phyloP scores from a whole-genome alignment of 1,284 basidiomycete genomes.

The Rhodotorula sp. region DNA sequence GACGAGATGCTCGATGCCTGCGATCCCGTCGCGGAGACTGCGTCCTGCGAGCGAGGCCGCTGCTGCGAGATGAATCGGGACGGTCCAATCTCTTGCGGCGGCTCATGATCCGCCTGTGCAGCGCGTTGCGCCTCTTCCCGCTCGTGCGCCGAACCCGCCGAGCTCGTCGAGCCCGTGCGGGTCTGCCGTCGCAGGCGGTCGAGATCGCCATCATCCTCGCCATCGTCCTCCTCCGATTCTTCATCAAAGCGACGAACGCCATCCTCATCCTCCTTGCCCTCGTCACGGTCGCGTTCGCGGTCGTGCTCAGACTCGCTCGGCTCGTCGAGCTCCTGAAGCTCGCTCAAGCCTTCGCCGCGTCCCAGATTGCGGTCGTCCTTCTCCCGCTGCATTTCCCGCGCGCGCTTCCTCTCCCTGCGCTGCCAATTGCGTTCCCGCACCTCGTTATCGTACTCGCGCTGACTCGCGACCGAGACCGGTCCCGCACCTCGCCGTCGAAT shows the following conservation, averaged over 20 bases:
- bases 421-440: conserved; percentile 2
- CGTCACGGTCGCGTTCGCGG: neutral
- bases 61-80: too few species aligned
- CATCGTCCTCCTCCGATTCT: neutral
- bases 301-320: neutral
- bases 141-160: neutral
- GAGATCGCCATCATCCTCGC: neutral
- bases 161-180: conserved; percentile 12
- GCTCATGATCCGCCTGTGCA: neutral
- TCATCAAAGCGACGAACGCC: neutral
- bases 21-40: too few species aligned
- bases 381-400: neutral
- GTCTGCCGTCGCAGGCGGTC: neutral
- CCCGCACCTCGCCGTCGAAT: neutral
- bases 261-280: too few species aligned
- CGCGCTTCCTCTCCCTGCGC: neutral
- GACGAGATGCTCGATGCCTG: too few species aligned
- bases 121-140: neutral
- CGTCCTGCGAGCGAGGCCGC: too few species aligned
- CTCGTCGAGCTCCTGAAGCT: neutral
- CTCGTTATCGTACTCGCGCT: conserved; percentile 2
- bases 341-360: conserved; percentile 1
- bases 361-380: neutral
- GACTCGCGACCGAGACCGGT: neutral
- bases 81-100: neutral